These are phyloP conservation scores for Fusarium sp. DNA, from an alignment of 2,329 filamentous ascomycete species.

Conservation along the genomic window DNA sequence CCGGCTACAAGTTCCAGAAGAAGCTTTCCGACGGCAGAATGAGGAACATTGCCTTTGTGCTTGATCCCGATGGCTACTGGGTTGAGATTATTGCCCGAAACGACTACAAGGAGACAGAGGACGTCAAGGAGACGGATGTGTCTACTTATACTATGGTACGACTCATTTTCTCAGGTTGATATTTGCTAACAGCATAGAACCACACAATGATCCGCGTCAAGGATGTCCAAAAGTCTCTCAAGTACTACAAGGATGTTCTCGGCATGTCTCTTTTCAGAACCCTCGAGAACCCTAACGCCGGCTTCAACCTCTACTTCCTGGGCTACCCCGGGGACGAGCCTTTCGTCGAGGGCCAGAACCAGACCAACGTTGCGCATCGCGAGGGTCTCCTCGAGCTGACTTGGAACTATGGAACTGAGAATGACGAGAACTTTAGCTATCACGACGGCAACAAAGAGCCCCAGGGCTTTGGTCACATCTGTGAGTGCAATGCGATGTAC, in stretches of 20 bases:
- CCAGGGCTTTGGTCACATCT: constrained; percentile 94
- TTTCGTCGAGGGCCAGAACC: constrained; percentile 51
- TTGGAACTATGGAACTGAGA: constrained; percentile 85
- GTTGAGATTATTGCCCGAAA: constrained; percentile 82
- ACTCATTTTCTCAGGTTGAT: background rate
- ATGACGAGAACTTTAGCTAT: constrained; percentile 82
- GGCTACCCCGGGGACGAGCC: constrained; percentile 72
- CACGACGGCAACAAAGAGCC: constrained; percentile 92
- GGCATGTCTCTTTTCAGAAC: constrained; percentile 86
- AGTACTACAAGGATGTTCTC: constrained; percentile 84
- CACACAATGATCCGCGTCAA: constrained; percentile 97
- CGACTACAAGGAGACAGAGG: constrained; percentile 73
- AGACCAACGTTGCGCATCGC: constrained; percentile 66
- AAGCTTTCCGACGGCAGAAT: constrained; percentile 88
- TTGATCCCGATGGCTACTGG: constrained; percentile 90
- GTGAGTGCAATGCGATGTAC: constrained; percentile 63
- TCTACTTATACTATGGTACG: constrained; percentile 74
- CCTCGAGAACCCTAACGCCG: constrained; percentile 70
- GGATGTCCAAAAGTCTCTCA: constrained; percentile 73
- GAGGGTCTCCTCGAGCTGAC: constrained; percentile 92
- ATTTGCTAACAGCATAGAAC: constrained; percentile 60
- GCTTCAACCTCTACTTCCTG: constrained; percentile 93
- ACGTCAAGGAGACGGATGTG: constrained; percentile 74
- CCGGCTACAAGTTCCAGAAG: constrained; percentile 94
- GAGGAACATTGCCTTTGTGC: constrained; percentile 85